Base-by-base conservation (phyloP, 2,329 filamentous ascomycete species). In the Fusarium udum region DNA sequence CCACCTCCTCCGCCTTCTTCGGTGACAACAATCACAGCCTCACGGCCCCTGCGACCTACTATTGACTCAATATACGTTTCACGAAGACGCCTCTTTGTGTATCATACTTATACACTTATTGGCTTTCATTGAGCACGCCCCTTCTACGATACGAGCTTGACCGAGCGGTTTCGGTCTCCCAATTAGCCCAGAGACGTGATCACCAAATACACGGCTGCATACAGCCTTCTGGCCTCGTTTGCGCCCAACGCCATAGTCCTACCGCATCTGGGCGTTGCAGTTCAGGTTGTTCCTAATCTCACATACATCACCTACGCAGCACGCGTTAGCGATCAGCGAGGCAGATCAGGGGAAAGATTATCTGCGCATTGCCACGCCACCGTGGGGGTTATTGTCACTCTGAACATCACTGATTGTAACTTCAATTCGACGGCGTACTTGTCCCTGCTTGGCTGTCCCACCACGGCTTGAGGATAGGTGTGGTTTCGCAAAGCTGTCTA, bases 91-190 rank as follows among this genome's bases (percentile, higher is more conserved):
- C 78, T 71, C 71, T 65, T 69, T 72, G 67, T 64, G 78, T 77
- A 75, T 68, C 56, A 61, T 75, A 65, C 71, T 39, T 39, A 72
- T 40, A 64, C 49, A 72, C 62, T 67, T 71, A 78, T 79, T 79
- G 75, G 62, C 68, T 72, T 73, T 67, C 40, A 55, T 61, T 64
- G 61, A 72, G 36, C 61, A 67, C 72, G 45, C 59, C 70, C 64
- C 53, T 42, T 72, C 61, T 64, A 77, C 75, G 78, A 81, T 81
- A 82, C 80, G 80, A 81, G 78, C 74, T 72, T 55, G 67, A 67
- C 72, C 76, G 77, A 76, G 71, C 72, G 76, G 72, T 77, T 63
- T 66, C 74, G 64, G 73, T 73, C 72, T 67, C 53, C 49, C 39
- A 73, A 58, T 71, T 75, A 52, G 51, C 51, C 60, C 57, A 70